phyloP scores from a whole-genome alignment of 345 rosid species.

The Syzygium aqueum region DNA sequence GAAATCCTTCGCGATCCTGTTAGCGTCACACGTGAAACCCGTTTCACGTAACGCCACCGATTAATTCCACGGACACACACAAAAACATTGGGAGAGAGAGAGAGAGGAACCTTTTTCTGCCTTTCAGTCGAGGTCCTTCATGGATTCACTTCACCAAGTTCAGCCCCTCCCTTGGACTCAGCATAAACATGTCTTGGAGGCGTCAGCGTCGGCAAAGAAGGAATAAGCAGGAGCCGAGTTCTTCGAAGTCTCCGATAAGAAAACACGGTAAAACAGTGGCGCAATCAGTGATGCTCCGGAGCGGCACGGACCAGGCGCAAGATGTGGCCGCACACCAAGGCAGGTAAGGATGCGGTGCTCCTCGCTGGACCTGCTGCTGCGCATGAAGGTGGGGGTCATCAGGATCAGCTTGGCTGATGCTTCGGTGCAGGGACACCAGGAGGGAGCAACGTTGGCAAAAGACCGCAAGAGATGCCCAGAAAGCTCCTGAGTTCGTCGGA shows the following conservation, averaged over 20 bases:
- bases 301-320: not conserved
- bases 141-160: conserved; percentile 7
- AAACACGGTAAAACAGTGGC: not conserved
- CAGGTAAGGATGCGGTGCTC: too few species aligned
- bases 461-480: not conserved
- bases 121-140: conserved; percentile 50
- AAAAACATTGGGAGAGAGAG: not conserved
- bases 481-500: not conserved
- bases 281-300: not conserved
- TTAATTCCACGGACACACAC: not conserved
- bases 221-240: not conserved
- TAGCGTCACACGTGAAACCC: not conserved
- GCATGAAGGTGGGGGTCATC: too few species aligned
- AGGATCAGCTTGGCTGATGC: not conserved
- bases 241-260: not conserved
- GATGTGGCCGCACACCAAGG: not conserved
- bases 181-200: not conserved
- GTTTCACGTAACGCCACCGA: not conserved
- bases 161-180: too few species aligned
- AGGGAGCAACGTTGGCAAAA: not conserved
- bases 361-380: not conserved
- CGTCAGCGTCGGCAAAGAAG: not conserved
- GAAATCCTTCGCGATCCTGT: conserved; percentile 76
- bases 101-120: conserved; percentile 50
- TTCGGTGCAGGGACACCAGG: not conserved